These are phyloP conservation scores for Trichosporon inkin DNA, from an alignment of 1,284 basidiomycete genomes.

Conservation along the genomic window DNA sequence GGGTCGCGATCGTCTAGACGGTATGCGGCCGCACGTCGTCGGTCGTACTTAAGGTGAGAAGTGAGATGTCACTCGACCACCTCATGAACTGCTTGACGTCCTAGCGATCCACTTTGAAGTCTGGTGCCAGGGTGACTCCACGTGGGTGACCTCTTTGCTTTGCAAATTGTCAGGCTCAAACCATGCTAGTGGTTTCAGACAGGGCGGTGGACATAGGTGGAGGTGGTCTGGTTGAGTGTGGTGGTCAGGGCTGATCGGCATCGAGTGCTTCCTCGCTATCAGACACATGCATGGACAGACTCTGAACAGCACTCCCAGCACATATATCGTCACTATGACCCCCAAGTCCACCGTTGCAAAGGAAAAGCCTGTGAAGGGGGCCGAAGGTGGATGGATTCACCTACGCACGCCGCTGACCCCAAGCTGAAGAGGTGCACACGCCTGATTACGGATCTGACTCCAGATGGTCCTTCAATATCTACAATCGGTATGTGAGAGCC, in stretches of 20 bases:
- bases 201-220: neutral
- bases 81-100: neutral
- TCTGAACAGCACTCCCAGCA: neutral
- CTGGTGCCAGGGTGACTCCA: neutral
- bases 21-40: neutral
- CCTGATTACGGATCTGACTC: neutral
- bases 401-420: neutral
- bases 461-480: constrained; percentile 49
- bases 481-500: constrained; percentile 30
- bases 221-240: neutral
- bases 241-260: neutral
- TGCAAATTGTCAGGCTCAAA: neutral
- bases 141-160: neutral
- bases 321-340: constrained; percentile 33
- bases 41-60: neutral
- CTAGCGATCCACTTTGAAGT: constrained; percentile 4
- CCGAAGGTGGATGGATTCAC: constrained; percentile 39
- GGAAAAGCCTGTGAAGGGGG: constrained; percentile 48
- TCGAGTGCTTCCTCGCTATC: neutral
- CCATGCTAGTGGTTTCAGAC: neutral
- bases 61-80: neutral
- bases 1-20: neutral
- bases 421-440: constrained; percentile 42
- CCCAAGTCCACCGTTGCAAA: constrained; percentile 74
- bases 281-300: neutral